phyloP scores from a whole-genome alignment of 768 basidiomycete genomes.

The Erythrobasidium yunnanense region DNA sequence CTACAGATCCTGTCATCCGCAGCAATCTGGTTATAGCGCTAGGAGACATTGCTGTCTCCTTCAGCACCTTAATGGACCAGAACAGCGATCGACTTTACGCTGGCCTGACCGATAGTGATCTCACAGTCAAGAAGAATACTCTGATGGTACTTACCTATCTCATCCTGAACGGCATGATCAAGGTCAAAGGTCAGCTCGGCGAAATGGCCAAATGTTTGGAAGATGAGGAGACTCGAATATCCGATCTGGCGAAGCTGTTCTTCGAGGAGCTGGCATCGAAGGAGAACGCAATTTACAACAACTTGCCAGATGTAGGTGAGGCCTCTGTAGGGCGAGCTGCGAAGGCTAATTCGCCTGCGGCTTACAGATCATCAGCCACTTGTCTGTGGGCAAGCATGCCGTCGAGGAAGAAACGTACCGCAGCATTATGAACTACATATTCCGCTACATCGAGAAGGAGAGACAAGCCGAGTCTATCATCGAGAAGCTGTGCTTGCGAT shows the following conservation, averaged over 20 bases:
- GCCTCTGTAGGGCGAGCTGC: neutral
- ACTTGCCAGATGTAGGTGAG: constrained; percentile 63
- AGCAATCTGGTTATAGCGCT: constrained; percentile 96
- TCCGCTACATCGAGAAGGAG: constrained; percentile 97
- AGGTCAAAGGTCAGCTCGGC: constrained; percentile 95
- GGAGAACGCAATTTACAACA: constrained; percentile 98
- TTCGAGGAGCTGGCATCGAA: constrained; percentile 92
- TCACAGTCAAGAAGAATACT: constrained; percentile 96
- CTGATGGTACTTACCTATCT: constrained; percentile 76
- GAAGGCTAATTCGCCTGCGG: neutral
- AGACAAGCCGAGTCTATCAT: constrained; percentile 93
- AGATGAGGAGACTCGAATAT: constrained; percentile 72
- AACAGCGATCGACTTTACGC: constrained; percentile 91
- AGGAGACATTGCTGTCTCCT: constrained; percentile 95
- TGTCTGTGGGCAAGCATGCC: constrained; percentile 79
- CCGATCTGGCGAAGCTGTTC: constrained; percentile 93
- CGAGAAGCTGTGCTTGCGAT: constrained; percentile 93
- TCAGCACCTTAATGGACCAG: constrained; percentile 92
- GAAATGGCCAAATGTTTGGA: constrained; percentile 99
- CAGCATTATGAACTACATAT: constrained; percentile 86
- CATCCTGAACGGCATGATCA: constrained; percentile 98
- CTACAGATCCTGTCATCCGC: constrained; percentile 75
- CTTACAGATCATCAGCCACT: constrained; percentile 68
- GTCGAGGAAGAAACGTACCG: constrained; percentile 88
- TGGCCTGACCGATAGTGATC: constrained; percentile 73